These are phyloP conservation scores for Brassica incana DNA, from an alignment of 345 rosid genomes.

Conservation along the genomic window DNA sequence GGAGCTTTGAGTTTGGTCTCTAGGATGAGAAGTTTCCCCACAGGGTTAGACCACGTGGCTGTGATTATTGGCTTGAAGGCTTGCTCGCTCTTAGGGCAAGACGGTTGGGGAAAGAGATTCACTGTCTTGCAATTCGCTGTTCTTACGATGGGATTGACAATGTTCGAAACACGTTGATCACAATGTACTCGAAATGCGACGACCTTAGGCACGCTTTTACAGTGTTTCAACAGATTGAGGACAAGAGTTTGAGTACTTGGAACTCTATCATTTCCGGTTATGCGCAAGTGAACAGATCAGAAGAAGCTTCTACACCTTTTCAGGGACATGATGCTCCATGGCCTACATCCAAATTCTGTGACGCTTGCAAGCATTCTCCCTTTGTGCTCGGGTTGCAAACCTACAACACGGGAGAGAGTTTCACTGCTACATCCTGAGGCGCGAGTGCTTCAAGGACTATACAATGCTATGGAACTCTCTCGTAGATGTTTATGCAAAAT, in stretches of 20 bases:
- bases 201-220: conserved; percentile 49
- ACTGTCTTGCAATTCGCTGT: conserved; percentile 55
- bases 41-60: background rate
- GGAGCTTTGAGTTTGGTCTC: conserved; percentile 57
- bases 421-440: conserved; percentile 67
- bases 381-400: conserved; percentile 77
- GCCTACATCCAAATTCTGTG: conserved; percentile 62
- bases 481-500: conserved; percentile 78
- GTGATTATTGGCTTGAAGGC: background rate
- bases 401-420: conserved; percentile 87
- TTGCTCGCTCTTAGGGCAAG: conserved; percentile 60
- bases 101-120: conserved; percentile 62
- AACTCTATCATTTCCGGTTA: conserved; percentile 75
- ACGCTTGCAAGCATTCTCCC: conserved; percentile 78
- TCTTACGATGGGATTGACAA: conserved; percentile 44
- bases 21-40: conserved; percentile 34
- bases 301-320: conserved; percentile 62
- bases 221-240: conserved; percentile 48
- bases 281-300: conserved; percentile 49
- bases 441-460: conserved; percentile 44
- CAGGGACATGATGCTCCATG: conserved; percentile 62
- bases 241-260: conserved; percentile 62
- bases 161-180: conserved; percentile 65
- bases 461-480: conserved; percentile 69
- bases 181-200: conserved; percentile 71